Conservation (phyloP, 495 filamentous ascomycete genomes). For the Xylaria acuta region DNA sequence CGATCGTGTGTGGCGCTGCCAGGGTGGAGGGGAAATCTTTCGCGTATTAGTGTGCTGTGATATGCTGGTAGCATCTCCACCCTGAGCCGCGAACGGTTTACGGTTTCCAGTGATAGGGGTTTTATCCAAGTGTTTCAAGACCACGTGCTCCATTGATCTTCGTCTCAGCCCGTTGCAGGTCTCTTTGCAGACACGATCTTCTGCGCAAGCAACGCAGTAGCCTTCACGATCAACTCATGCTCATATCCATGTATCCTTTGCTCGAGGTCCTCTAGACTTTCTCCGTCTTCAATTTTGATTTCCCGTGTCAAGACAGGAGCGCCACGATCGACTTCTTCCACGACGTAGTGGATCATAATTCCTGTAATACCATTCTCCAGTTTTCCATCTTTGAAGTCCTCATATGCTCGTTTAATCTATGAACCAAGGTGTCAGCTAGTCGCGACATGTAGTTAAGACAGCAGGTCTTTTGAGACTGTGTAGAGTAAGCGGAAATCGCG, state of each 20-base stretch:
- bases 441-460: no score
- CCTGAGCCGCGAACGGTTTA: not conserved
- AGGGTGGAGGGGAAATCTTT: not conserved
- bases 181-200: conserved; percentile 52
- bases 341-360: conserved; percentile 93
- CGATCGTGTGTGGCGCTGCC: not conserved
- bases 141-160: not conserved
- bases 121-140: conserved; percentile 3
- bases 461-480: not conserved
- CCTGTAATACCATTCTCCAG: conserved; percentile 75
- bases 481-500: not conserved
- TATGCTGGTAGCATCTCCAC: conserved; percentile 7
- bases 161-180: conserved; percentile 44
- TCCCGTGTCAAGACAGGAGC: conserved; percentile 73
- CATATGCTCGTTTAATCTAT: conserved; percentile 77
- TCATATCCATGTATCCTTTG: conserved; percentile 73
- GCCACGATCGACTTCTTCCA: conserved; percentile 83
- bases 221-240: conserved; percentile 73
- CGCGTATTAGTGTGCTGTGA: not conserved
- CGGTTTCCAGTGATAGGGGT: not conserved
- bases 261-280: conserved; percentile 70
- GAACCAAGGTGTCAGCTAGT: conserved; percentile 10
- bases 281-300: conserved; percentile 71
- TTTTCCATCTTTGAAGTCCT: conserved; percentile 73
- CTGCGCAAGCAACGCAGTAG: conserved; percentile 61